A percentile compares a stretch with the other conserved stretches of the same genome.
phyloP scores from a whole-genome alignment of 139 green algal genomes.

The Picochlorum sp. region DNA sequence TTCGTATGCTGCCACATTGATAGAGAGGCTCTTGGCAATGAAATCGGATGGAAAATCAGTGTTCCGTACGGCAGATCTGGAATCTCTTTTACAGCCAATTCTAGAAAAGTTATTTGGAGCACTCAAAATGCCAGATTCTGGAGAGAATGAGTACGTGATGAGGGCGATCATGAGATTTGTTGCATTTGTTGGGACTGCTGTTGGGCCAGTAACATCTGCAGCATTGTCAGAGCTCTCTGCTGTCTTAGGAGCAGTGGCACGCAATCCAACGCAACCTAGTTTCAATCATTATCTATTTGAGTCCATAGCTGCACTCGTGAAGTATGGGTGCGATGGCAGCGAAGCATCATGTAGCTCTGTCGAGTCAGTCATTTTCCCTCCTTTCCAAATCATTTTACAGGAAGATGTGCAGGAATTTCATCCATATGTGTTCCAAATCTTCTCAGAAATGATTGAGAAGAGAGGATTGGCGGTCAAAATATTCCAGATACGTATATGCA shows the following conservation, averaged over 20 bases:
- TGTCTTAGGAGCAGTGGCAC: conserved; percentile 74
- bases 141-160: conserved; percentile 96
- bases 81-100: conserved; percentile 48
- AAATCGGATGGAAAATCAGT: conserved; percentile 19
- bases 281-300: conserved; percentile 99
- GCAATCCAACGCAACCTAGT: conserved; percentile 86
- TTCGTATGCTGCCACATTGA: conserved; percentile 83
- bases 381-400: conserved; percentile 84
- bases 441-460: conserved; percentile 85
- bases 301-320: conserved; percentile 79
- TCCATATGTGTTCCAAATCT: conserved; percentile 84
- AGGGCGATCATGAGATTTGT: conserved; percentile 80
- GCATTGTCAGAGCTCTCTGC: conserved; percentile 43
- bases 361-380: conserved; percentile 85
- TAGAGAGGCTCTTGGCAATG: conserved; percentile 78
- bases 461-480: conserved; percentile 17
- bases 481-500: conserved; percentile 66
- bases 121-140: conserved; percentile 70
- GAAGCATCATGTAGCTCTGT: conserved; percentile 35
- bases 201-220: conserved; percentile 49
- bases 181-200: conserved; percentile 55
- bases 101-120: conserved; percentile 78
- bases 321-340: conserved; percentile 20
- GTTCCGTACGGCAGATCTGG: conserved; percentile 63
- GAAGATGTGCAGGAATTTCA: conserved; percentile 68